phyloP scores from a whole-genome alignment of 805 yeast species.

The Blastobotrys attinorum region DNA sequence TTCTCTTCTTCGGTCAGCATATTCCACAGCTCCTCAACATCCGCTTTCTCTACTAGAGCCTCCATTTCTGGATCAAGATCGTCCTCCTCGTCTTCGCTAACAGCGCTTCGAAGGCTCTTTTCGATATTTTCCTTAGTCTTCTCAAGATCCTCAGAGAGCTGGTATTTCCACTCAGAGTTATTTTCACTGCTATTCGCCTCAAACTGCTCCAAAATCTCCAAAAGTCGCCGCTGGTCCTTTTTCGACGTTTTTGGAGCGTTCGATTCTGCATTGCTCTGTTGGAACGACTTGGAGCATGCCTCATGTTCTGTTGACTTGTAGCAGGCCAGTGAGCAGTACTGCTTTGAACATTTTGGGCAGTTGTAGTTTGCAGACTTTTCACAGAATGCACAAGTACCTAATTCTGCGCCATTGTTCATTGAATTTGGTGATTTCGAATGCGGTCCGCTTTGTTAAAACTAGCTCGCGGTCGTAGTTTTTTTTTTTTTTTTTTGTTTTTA shows the following conservation, averaged over 20 bases:
- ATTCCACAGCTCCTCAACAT: constrained; percentile 13
- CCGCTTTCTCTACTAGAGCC: constrained; percentile 10
- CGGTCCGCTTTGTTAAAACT: too few relatives aligned
- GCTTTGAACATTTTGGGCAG: constrained; percentile 15
- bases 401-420: too few relatives aligned
- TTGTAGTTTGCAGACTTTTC: constrained; percentile 10
- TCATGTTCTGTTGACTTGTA: constrained; percentile 13
- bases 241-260: constrained; percentile 3
- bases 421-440: too few relatives aligned
- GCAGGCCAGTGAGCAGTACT: constrained; percentile 16
- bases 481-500: too few relatives aligned
- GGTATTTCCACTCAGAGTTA: constrained; percentile 14
- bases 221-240: constrained; percentile 10
- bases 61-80: constrained; percentile 12
- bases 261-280: constrained; percentile 9
- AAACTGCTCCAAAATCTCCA: constrained; percentile 11
- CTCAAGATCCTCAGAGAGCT: constrained; percentile 5
- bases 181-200: constrained; percentile 1
- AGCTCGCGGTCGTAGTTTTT: too few relatives aligned
- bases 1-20: constrained; percentile 13
- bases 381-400: constrained; percentile 9
- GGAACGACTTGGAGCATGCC: constrained; percentile 15
- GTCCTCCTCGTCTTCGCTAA: constrained; percentile 1
- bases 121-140: not conserved
- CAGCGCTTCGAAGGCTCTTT: constrained; percentile 1